A percentile compares a stretch with the other conserved stretches of the same genome.
These are phyloP conservation scores for Dendrobium catenatum DNA, from an alignment of 106 monocot genomes.

Conservation along the genomic window DNA sequence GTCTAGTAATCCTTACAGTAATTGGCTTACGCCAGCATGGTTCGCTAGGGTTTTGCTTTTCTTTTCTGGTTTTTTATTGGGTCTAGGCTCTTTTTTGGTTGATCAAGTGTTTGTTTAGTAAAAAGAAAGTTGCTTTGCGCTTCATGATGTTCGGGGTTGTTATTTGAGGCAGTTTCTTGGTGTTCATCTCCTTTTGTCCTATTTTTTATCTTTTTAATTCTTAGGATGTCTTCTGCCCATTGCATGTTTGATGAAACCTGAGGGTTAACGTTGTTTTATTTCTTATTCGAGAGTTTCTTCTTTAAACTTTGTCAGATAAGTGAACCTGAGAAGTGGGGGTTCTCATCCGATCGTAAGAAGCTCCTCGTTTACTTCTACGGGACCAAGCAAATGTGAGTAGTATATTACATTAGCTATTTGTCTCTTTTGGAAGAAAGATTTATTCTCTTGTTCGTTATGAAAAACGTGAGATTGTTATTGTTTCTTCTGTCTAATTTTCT, in stretches of 20 bases:
- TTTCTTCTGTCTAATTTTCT: not conserved
- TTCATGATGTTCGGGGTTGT: not conserved
- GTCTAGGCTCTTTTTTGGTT: not conserved
- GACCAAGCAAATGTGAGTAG: conserved; percentile 95
- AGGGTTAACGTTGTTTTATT: not conserved
- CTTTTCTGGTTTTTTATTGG: conserved; percentile 1
- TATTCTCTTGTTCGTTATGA: not conserved
- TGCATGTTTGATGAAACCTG: not conserved
- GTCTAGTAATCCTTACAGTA: not conserved
- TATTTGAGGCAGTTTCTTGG: not conserved
- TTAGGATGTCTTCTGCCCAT: not conserved
- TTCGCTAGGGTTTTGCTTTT: conserved; percentile 5
- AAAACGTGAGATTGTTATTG: not conserved
- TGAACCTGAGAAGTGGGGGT: conserved; percentile 93
- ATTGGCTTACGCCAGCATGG: not conserved
- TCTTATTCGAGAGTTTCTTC: not conserved
- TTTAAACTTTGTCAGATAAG: conserved; percentile 46
- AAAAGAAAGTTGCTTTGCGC: not conserved
- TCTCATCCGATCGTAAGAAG: conserved; percentile 64
- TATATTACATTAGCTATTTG: not conserved
- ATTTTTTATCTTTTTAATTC: not conserved
- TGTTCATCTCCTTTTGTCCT: not conserved
- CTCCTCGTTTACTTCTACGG: conserved; percentile 95
- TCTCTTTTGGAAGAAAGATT: not conserved
- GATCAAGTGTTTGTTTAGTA: not conserved